Evolutionary conservation across 768 basidiomycete genomes (phyloP).

Genomic region (Phylloporus sp.): DNA sequence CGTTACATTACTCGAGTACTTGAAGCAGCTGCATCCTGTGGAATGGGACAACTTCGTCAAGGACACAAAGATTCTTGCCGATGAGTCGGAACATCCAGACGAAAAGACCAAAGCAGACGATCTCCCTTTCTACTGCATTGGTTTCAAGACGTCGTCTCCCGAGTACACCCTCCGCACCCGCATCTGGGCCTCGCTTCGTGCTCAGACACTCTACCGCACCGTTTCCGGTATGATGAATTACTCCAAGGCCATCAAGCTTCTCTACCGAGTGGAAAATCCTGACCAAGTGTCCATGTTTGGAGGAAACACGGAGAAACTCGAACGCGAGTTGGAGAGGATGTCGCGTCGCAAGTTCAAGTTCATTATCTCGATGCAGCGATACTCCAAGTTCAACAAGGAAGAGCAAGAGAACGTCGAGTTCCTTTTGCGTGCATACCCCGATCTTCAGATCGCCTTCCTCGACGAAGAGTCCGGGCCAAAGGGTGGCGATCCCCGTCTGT

Average conservation of each 20-base stretch:
- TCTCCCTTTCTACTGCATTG: conserved; percentile 98
- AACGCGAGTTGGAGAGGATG: conserved; percentile 96
- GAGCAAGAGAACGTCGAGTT: conserved; percentile 99
- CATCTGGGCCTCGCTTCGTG: conserved; percentile 98
- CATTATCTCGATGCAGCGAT: conserved; percentile 96
- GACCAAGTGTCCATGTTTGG: conserved; percentile 95
- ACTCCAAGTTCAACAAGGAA: conserved; percentile 98
- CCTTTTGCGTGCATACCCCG: conserved; percentile 94
- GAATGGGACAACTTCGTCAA: conserved; percentile 99
- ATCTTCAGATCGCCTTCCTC: conserved; percentile 95
- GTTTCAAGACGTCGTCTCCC: conserved; percentile 98
- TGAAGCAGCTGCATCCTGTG: conserved; percentile 96
- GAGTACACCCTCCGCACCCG: conserved; percentile 98
- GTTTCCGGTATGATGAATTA: conserved; percentile 99
- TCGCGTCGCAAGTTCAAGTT: conserved; percentile 98
- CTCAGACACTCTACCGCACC: conserved; percentile 96
- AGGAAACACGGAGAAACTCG: conserved; percentile 93
- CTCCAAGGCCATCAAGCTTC: conserved; percentile 97
- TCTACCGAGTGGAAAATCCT: conserved; percentile 98
- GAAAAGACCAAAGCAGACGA: conserved; percentile 89
- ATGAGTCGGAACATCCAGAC: conserved; percentile 67
- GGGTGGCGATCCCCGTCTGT: conserved; percentile 83
- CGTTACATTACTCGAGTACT: conserved; percentile 93
- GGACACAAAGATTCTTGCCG: conserved; percentile 97
- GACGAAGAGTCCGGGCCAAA: conserved; percentile 93